Percentiles rank a stretch among this genome's conserved stretches.
phyloP scores from a whole-genome alignment of 2,329 filamentous ascomycete genomes.

The Diaporthe citrichinensis region DNA sequence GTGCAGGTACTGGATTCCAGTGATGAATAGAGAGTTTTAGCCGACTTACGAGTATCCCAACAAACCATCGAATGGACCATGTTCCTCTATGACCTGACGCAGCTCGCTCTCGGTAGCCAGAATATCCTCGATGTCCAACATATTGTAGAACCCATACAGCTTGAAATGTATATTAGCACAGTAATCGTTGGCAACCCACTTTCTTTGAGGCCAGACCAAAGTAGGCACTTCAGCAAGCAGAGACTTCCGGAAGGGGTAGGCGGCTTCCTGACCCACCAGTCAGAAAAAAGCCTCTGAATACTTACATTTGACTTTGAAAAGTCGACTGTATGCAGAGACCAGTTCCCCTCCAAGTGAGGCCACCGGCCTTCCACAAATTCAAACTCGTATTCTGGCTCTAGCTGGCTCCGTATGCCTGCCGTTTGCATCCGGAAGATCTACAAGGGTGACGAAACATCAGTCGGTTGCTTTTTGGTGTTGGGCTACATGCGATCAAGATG shows the following conservation, averaged over 20 bases:
- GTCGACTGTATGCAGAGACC: constrained; percentile 40
- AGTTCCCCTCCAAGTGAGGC: constrained; percentile 40
- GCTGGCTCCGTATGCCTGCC: constrained; percentile 37
- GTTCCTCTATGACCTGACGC: constrained; percentile 38
- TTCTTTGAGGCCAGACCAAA: not conserved
- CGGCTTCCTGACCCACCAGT: not conserved
- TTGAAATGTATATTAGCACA: constrained; percentile 8
- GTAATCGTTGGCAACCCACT: not conserved
- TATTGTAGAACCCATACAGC: constrained; percentile 39
- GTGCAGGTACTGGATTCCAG: not conserved
- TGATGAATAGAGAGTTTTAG: not conserved
- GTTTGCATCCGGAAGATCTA: constrained; percentile 41
- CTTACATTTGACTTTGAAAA: constrained; percentile 41
- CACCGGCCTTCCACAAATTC: constrained; percentile 40
- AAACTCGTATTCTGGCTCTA: constrained; percentile 40
- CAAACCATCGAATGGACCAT: constrained; percentile 40
- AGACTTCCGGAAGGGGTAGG: not conserved
- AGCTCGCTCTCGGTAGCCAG: constrained; percentile 41
- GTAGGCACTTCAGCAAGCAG: not conserved
- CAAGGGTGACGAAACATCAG: constrained; percentile 17
- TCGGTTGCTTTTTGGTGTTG: not conserved
- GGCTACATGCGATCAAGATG: not conserved
- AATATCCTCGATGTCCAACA: constrained; percentile 37
- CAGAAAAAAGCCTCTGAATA: not conserved
- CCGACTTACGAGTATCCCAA: constrained; percentile 36